A percentile compares a stretch with the other conserved stretches of the same genome.
These are phyloP conservation scores for Yamadazyma buinensis DNA, from an alignment of 1,139 yeast genomes.

Conservation along the genomic window DNA sequence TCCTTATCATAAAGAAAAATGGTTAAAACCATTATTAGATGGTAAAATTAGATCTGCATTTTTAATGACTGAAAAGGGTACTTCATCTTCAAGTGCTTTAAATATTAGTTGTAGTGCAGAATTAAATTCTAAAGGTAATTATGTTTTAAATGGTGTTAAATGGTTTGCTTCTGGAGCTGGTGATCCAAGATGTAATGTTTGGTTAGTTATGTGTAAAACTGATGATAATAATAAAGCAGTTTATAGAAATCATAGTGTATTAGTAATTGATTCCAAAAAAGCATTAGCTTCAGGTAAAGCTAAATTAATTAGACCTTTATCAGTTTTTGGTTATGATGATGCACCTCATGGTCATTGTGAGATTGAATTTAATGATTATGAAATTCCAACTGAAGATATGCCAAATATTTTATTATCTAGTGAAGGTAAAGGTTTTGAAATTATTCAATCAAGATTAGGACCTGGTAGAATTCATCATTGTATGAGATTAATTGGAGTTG, in stretches of 20 bases:
- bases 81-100: slow-evolving; percentile 65
- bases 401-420: slow-evolving; percentile 40
- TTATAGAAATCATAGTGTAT: slow-evolving; percentile 58
- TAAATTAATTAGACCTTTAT: slow-evolving; percentile 50
- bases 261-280: slow-evolving; percentile 52
- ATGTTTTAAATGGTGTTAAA: slow-evolving; percentile 60
- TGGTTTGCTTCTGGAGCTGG: slow-evolving; percentile 82
- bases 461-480: slow-evolving; percentile 77
- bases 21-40: slow-evolving; percentile 53
- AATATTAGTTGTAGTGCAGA: slow-evolving; percentile 53
- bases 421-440: slow-evolving; percentile 62
- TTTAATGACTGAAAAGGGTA: slow-evolving; percentile 67
- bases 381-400: slow-evolving; percentile 42
- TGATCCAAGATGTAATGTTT: slow-evolving; percentile 59
- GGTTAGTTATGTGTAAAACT: slow-evolving; percentile 71
- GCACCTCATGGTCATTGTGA: slow-evolving; percentile 78
- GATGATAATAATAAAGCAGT: slow-evolving; percentile 26
- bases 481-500: slow-evolving; percentile 67
- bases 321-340: slow-evolving; percentile 63
- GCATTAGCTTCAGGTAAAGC: slow-evolving; percentile 53
- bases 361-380: slow-evolving; percentile 50
- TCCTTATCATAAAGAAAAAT: slow-evolving; percentile 46
- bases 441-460: slow-evolving; percentile 67
- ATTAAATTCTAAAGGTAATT: slow-evolving; percentile 43
- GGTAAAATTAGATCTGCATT: slow-evolving; percentile 67